Conservation (phyloP, 768 basidiomycete species). For the Mycena vitilis region DNA sequence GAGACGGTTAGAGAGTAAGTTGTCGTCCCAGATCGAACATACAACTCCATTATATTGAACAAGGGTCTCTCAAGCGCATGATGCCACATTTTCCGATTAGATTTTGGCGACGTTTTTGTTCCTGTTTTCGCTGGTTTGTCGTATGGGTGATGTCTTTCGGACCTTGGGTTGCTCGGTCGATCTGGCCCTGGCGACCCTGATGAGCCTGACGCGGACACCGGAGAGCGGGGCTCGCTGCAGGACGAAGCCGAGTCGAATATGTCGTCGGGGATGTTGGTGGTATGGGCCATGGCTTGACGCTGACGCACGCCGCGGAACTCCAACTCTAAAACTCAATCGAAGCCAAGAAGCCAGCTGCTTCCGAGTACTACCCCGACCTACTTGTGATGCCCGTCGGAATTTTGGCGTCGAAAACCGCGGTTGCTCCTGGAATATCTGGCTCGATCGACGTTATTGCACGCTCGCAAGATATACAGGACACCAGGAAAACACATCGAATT, state of each 20-base stretch:
- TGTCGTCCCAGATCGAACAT: slow-evolving; percentile 32
- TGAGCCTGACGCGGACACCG: background rate
- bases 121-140: slow-evolving; percentile 52
- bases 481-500: too few relatives aligned
- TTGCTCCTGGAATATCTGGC: too few relatives aligned
- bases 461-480: too few relatives aligned
- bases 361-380: too few relatives aligned
- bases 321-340: slow-evolving; percentile 1
- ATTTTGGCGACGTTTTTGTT: slow-evolving; percentile 59
- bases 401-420: too few relatives aligned
- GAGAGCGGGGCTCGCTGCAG: slow-evolving; percentile 3
- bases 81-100: slow-evolving; percentile 77
- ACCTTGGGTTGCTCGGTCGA: slow-evolving; percentile 2
- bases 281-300: slow-evolving; percentile 2
- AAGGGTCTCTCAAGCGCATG: slow-evolving; percentile 80
- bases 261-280: background rate
- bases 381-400: too few relatives aligned
- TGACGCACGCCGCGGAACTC: background rate
- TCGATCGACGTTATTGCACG: too few relatives aligned
- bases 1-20: slow-evolving; percentile 12
- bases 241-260: background rate
- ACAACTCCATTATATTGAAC: slow-evolving; percentile 77
- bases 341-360: background rate
- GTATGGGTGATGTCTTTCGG: slow-evolving; percentile 25
- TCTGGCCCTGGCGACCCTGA: background rate